Conservation (phyloP, 129 eudicot species). For the Cynara cardunculus region DNA sequence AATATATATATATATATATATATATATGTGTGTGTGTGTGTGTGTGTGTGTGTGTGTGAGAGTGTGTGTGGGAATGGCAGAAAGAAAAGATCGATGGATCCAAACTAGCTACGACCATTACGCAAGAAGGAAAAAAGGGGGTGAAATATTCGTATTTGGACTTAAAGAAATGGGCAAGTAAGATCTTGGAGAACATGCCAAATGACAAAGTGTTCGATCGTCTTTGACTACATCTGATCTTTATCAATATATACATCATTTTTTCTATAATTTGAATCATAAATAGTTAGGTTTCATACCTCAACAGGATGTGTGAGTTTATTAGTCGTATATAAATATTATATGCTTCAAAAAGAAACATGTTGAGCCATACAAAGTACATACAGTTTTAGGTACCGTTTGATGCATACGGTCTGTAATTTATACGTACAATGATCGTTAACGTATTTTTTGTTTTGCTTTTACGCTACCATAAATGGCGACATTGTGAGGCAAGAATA, state of each 20-base stretch:
- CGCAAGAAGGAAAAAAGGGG: neutral
- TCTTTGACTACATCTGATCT: conserved; percentile 8
- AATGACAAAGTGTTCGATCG: conserved; percentile 11
- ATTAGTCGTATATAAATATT: neutral
- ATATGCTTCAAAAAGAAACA: too few species aligned
- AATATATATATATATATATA: neutral
- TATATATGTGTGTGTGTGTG: too few species aligned
- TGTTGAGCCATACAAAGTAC: neutral
- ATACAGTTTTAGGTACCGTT: neutral
- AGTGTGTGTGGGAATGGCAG: conserved; percentile 17
- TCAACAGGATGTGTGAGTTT: neutral
- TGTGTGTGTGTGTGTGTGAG: too few species aligned
- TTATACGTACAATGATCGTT: neutral
- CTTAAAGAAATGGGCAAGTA: conserved; percentile 8
- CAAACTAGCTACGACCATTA: neutral
- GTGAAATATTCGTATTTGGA: conserved; percentile 17
- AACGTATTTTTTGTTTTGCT: neutral
- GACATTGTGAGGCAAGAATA: neutral
- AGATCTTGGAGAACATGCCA: conserved; percentile 26
- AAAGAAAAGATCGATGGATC: conserved; percentile 2
- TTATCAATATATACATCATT: neutral
- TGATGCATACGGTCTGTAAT: neutral
- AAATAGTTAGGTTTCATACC: too few species aligned
- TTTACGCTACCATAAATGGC: neutral
- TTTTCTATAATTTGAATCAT: neutral